Conservation (phyloP, 1,139 yeast genomes). For the Debaryomyces sp. region DNA sequence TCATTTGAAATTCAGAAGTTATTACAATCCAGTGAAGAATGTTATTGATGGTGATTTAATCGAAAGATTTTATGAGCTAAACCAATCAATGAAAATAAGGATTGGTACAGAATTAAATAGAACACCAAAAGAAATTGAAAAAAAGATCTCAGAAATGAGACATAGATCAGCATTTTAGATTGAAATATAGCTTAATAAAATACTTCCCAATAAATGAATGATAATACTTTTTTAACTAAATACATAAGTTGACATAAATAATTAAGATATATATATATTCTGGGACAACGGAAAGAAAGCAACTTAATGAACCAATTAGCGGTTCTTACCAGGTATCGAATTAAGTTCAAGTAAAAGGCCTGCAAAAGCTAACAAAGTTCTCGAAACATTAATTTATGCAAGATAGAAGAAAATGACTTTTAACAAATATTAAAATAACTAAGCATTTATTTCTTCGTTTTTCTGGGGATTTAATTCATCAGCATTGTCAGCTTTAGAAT, state of each 20-base stretch:
- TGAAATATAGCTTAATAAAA: neutral
- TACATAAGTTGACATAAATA: neutral
- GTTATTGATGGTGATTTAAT: conserved; percentile 89
- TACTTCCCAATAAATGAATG: neutral
- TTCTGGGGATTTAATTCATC: conserved; percentile 3
- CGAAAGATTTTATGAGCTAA: conserved; percentile 54
- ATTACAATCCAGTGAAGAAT: conserved; percentile 74
- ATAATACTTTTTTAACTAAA: neutral
- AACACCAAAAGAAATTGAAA: conserved; percentile 60
- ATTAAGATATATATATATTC: neutral
- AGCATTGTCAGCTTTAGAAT: conserved; percentile 5
- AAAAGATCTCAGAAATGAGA: conserved; percentile 61
- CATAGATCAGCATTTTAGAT: conserved; percentile 46
- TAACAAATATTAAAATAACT: neutral
- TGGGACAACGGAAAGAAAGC: neutral
- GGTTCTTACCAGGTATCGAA: neutral
- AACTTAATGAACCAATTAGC: neutral
- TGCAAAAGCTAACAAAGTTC: neutral
- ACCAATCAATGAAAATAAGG: conserved; percentile 38
- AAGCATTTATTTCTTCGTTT: conserved; percentile 14
- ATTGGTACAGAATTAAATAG: conserved; percentile 60
- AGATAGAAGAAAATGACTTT: neutral
- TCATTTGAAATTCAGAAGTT: conserved; percentile 69
- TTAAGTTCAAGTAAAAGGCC: neutral
- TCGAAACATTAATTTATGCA: neutral